Evolutionary conservation across 441 rosid species (phyloP).

Genomic region (Metrosideros polymorpha): DNA sequence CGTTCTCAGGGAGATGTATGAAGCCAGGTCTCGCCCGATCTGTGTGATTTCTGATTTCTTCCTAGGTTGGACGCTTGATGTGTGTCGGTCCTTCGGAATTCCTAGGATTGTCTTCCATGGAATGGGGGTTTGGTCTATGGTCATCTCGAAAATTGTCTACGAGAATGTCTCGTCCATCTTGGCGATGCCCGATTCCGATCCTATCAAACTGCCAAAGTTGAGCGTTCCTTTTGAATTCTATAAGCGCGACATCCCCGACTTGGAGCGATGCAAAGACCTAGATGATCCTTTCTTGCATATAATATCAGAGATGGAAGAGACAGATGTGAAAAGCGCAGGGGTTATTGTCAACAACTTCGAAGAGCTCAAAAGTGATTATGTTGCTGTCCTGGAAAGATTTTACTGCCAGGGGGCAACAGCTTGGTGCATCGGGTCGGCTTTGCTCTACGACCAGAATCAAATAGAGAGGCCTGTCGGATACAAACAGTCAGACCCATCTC

Average conservation of each 20-base stretch:
- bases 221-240: slow-evolving; percentile 5
- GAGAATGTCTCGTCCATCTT: neutral
- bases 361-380: slow-evolving; percentile 9
- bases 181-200: neutral
- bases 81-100: slow-evolving; percentile 6
- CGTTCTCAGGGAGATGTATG: neutral
- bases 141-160: neutral
- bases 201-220: neutral
- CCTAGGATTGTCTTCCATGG: slow-evolving; percentile 20
- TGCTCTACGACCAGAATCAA: neutral
- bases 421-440: slow-evolving; percentile 18
- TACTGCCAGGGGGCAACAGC: neutral
- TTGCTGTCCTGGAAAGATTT: neutral
- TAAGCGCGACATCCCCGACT: slow-evolving; percentile 2
- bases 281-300: neutral
- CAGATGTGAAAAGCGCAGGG: slow-evolving; percentile 16
- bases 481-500: neutral
- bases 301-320: neutral
- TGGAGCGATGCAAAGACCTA: neutral
- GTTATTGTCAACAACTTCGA: slow-evolving; percentile 17
- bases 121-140: slow-evolving; percentile 10
- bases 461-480: neutral
- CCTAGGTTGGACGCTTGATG: slow-evolving; percentile 24
- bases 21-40: neutral
- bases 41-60: slow-evolving; percentile 26